Evolutionary conservation across 106 monocot genomes (phyloP).

Genomic region (Triglochin maritima): DNA sequence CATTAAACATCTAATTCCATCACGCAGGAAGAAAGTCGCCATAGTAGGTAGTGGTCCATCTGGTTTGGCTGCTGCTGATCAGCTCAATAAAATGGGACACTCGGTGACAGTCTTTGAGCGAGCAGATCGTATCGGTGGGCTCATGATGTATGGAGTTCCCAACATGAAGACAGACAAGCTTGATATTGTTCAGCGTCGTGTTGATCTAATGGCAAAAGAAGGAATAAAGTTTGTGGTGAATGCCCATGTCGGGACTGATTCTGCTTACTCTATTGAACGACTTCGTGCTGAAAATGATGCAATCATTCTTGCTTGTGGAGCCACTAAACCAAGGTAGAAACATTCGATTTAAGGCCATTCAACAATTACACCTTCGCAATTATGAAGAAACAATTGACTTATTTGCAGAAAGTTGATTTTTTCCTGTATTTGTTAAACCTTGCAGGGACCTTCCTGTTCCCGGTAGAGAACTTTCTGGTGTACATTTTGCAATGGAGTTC

Average conservation of each 20-base stretch:
- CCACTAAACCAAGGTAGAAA: slow-evolving; percentile 79
- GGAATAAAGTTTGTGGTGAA: slow-evolving; percentile 91
- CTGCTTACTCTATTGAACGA: slow-evolving; percentile 43
- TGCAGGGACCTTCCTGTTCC: slow-evolving; percentile 84
- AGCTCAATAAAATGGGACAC: slow-evolving; percentile 97
- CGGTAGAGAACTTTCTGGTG: slow-evolving; percentile 69
- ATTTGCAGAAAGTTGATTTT: too few species aligned
- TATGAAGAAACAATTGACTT: too few species aligned
- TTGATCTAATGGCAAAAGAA: slow-evolving; percentile 80
- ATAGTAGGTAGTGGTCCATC: slow-evolving; percentile 94
- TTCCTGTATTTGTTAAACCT: too few species aligned
- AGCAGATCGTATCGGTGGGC: slow-evolving; percentile 88
- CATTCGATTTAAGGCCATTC: background rate
- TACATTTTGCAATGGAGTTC: slow-evolving; percentile 98
- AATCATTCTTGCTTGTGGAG: slow-evolving; percentile 83
- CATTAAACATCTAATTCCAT: background rate
- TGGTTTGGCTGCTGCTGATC: slow-evolving; percentile 93
- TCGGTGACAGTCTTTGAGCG: slow-evolving; percentile 87
- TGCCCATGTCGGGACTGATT: slow-evolving; percentile 89
- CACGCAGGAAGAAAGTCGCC: slow-evolving; percentile 71
- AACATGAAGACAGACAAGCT: slow-evolving; percentile 98
- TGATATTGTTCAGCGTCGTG: slow-evolving; percentile 86
- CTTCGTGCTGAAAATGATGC: slow-evolving; percentile 69
- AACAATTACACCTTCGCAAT: too few species aligned
- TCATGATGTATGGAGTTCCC: slow-evolving; percentile 99